Base-by-base conservation (phyloP, 179 eudicot species). In the Dionaea muscipula region DNA sequence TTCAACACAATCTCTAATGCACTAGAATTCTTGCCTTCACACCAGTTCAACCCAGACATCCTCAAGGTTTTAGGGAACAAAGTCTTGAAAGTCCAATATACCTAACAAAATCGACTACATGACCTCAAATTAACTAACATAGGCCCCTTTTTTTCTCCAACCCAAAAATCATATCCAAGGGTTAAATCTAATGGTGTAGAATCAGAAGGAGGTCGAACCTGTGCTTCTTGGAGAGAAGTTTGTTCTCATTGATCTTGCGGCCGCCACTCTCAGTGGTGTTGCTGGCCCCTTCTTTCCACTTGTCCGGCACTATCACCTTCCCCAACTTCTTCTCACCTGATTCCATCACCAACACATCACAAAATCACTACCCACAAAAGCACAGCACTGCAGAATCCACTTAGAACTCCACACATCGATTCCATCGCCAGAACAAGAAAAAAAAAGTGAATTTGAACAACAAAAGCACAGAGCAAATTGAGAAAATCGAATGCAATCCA, bases 281-380 rank as follows among this genome's bases (percentile, higher is more conserved):
- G 66, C 83, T 81, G 37, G 98, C 98, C 11, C 98, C 98, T 52
- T 76, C 98, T 65, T 91, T 91, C 98, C 98, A 91, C 74, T 91
- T 91, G 59, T 91, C 95, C 6, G 98, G 98, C 24, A 91, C 94
- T 21, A 91, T 91, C 58, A 91, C 98, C 68, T 91, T 91, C 52
- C 67, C 55, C 54, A 91, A 67, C 66, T 91, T 91, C 90, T 86
- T 90, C 75, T 86, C 87, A 66, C 97, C 97, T 90, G 68, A 31
- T 57, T n/a, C 11, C 26, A 55, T 38, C 27, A 36, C 40, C n/a
- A n/a, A 33, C 23, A 28, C 17, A 53, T 23, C 31, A 45, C 36
- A 47, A 55, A 51, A 24, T 18, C 22, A 51, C 19, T 0, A 31
- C 37, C 39, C 22, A 53, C 2, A 20, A 57, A 24, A n/a, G 8